These are phyloP conservation scores for Colletotrichum godetiae DNA, from an alignment of 2,329 filamentous ascomycete species.

Conservation along the genomic window DNA sequence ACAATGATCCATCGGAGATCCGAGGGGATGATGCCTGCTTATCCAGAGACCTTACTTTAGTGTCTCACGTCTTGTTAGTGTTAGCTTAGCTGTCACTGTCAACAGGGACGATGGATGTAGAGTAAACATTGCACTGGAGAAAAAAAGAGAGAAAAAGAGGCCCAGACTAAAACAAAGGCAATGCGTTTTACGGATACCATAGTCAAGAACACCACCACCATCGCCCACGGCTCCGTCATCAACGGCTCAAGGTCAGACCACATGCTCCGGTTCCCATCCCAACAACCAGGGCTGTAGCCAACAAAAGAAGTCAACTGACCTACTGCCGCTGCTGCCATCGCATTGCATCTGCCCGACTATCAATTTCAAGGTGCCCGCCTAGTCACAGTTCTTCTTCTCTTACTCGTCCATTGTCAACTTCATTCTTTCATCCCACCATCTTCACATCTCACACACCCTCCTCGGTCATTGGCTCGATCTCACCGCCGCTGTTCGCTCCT, in stretches of 20 bases:
- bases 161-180: background rate
- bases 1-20: constrained; percentile 2
- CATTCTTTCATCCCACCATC: constrained; percentile 15
- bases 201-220: constrained; percentile 16
- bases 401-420: constrained; percentile 15
- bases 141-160: background rate
- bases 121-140: constrained; percentile 5
- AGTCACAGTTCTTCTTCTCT: constrained; percentile 16
- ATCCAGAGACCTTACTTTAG: background rate
- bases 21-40: background rate
- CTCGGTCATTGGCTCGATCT: constrained; percentile 17
- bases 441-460: background rate
- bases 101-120: constrained; percentile 28
- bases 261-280: constrained; percentile 35
- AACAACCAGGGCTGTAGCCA: constrained; percentile 31
- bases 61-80: too few relatives aligned
- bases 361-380: background rate
- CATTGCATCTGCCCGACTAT: constrained; percentile 10
- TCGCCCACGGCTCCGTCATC: constrained; percentile 20
- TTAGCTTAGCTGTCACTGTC: constrained; percentile 7
- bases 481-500: background rate
- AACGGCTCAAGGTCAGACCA: constrained; percentile 34
- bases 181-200: background rate
- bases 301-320: constrained; percentile 33
- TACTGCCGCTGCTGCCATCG: constrained; percentile 4